These are phyloP conservation scores for Debaryomyces hansenii DNA, from an alignment of 805 yeast genomes.

Conservation along the genomic window DNA sequence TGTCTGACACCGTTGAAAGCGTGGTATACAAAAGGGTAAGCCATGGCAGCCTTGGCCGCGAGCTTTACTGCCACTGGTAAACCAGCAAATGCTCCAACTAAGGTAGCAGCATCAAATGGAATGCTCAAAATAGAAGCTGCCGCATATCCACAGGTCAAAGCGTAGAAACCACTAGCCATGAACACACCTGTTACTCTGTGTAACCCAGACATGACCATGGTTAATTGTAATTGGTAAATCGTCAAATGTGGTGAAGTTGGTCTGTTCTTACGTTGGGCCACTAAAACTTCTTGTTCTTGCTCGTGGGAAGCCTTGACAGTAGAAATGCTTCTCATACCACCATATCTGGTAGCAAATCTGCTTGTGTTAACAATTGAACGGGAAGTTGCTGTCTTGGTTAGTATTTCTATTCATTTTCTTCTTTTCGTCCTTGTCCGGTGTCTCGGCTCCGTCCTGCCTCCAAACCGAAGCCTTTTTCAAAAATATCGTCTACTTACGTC, in stretches of 20 bases:
- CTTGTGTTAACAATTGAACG: slow-evolving; percentile 10
- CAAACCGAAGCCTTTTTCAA: not conserved
- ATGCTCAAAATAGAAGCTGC: slow-evolving; percentile 54
- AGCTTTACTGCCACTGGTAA: slow-evolving; percentile 65
- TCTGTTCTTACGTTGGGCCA: slow-evolving; percentile 81
- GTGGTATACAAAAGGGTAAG: slow-evolving; percentile 89
- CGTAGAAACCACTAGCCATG: slow-evolving; percentile 77
- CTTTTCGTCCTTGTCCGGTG: not conserved
- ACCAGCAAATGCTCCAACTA: slow-evolving; percentile 57
- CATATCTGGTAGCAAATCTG: slow-evolving; percentile 7
- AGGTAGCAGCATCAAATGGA: slow-evolving; percentile 57
- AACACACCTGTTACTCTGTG: slow-evolving; percentile 90
- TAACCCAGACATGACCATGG: slow-evolving; percentile 74
- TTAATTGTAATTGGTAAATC: slow-evolving; percentile 89
- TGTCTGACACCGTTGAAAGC: slow-evolving; percentile 88
- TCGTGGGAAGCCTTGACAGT: slow-evolving; percentile 51
- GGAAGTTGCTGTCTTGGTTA: slow-evolving; percentile 15
- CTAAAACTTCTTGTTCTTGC: slow-evolving; percentile 67
- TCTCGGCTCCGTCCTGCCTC: not conserved
- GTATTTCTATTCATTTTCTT: slow-evolving; percentile 2
- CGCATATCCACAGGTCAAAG: slow-evolving; percentile 73
- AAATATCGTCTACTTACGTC: slow-evolving; percentile 18
- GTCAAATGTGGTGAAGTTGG: slow-evolving; percentile 89
- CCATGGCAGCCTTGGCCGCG: slow-evolving; percentile 64
- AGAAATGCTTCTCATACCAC: slow-evolving; percentile 22